Base-by-base conservation (phyloP, 2,329 filamentous ascomycete genomes). In the Fusarium multiceps region DNA sequence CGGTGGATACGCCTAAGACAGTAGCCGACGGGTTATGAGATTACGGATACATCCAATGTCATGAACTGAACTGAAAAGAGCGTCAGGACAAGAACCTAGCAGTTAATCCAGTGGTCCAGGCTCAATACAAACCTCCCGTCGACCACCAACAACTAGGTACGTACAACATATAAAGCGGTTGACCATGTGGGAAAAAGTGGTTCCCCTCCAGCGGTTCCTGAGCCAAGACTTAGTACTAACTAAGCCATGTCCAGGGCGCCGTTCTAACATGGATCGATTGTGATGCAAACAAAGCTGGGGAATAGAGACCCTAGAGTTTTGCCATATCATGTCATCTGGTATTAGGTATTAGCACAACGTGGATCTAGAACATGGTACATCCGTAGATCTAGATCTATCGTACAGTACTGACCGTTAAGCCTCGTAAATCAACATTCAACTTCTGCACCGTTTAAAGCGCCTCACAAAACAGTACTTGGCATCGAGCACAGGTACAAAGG, bases 131-230 rank as follows among this genome's bases (percentile, higher is more conserved):
- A 40, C 32, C 34, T n/a, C 34, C 28, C 12, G 11, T 28, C 12
- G 34, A 37, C 34, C 34, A n/a, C 18, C 34, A 37, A 37, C 34
- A 37, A 37, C 32, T 37, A 32, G 30, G 30, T n/a, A 37, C 34
- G 34, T n/a, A n/a, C 34, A 37, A 4, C 34, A 11, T 10, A 37
- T 37, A 37, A 37, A 34, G 23, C 61, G 61, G 59, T 59, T 67
- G 59, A 66, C 69, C 69, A 74, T 71, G 72, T 74, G 67, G 69
- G 48, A 73, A 69, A 55, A 62, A 30, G 34, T 42, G 34, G 56
- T 27, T 23, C 45, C 25, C 27, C 30, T 34, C 27, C 47, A 20
- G 21, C 57, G 37, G 55, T 51, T 61, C 49, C 49, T 51, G 32
- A 51, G 48, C 48, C 48, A 51, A 51, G 23, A 13, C 48, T 12